These are phyloP conservation scores for Plasmodium knowlesi DNA, from an alignment of 169 alveolate genomes.

Conservation along the genomic window DNA sequence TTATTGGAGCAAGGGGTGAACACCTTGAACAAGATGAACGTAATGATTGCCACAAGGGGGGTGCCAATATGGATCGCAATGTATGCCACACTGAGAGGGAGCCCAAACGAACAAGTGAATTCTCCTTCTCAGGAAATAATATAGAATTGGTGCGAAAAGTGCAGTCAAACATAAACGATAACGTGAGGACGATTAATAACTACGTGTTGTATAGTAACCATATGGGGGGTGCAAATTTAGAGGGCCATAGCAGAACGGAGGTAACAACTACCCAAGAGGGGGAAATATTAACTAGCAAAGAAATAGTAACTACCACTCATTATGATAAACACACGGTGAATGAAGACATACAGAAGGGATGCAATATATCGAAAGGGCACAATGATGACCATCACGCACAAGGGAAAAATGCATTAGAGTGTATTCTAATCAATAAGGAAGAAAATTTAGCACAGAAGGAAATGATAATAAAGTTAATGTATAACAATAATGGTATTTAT, in stretches of 20 bases:
- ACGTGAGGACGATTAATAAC: neutral
- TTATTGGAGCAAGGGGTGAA: neutral
- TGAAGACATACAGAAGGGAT: conserved; percentile 12
- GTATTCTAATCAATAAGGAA: neutral
- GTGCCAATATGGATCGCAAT: neutral
- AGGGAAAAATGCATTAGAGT: neutral
- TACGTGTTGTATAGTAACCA: neutral
- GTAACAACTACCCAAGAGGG: neutral
- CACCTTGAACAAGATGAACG: neutral
- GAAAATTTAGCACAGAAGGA: conserved; percentile 17
- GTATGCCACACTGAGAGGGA: neutral
- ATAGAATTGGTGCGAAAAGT: neutral
- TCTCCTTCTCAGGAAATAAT: neutral
- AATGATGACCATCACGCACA: neutral
- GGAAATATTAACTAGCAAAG: neutral
- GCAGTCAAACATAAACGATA: conserved; percentile 3
- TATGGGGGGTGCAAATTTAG: neutral
- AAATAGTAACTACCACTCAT: neutral
- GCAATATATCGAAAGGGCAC: conserved; percentile 24
- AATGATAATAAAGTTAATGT: conserved; percentile 53
- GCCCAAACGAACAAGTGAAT: neutral
- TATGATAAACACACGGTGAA: neutral
- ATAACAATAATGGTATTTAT: conserved; percentile 60
- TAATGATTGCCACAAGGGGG: neutral
- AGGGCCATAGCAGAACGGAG: neutral